Base-by-base conservation (phyloP, 2,329 filamentous ascomycete genomes). In the Fusarium lyarnte region DNA sequence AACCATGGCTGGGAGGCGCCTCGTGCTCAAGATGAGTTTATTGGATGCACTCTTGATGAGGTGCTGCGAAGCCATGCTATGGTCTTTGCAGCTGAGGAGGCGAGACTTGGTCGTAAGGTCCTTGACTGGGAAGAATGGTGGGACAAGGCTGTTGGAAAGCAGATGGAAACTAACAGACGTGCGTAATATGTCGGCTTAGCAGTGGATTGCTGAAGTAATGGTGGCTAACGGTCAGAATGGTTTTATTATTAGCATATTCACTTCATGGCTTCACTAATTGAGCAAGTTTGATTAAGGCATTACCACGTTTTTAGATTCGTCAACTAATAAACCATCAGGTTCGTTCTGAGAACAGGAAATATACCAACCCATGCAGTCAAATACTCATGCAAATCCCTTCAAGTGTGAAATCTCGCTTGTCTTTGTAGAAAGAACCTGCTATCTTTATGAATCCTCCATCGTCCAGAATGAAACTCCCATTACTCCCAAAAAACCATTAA, bases 31-130 rank as follows among this genome's bases (percentile, higher is more conserved):
- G 85, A 86, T 63, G 85, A 90, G 77, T 90, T 91, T 78, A 85
- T 98, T 31, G 94, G 94, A 0, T 97, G 94, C 81, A 93, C 92
- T 17, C 83, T 97, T 12, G 94, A 97, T 63, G 96, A 98, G 78
- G 90, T 92, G 3, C 87, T 98, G n/a, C 87, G 92, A 53, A 97
- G 94, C 78, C 96, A 98, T 83, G 95, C 93, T 4, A 89, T 96
- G 82, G 95, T 98, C 0, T 99, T 98, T 84, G 95, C 94, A 29
- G 96, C 95, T 0, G 96, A 98, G 82, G 93, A 97, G 76, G 94
- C 95, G 9, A 88, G 95, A 77, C 85, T 84, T 54, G 86, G 87
- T 55, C 89, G 88, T 77, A 90, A 87, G 78, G 91, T 96, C 12
- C 83, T 98, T 8, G 87, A 92, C 74, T 98, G 93, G 91, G 82